Evolutionary conservation across 1,139 yeast species (phyloP).

Genomic region (Diutina mesorugosa): DNA sequence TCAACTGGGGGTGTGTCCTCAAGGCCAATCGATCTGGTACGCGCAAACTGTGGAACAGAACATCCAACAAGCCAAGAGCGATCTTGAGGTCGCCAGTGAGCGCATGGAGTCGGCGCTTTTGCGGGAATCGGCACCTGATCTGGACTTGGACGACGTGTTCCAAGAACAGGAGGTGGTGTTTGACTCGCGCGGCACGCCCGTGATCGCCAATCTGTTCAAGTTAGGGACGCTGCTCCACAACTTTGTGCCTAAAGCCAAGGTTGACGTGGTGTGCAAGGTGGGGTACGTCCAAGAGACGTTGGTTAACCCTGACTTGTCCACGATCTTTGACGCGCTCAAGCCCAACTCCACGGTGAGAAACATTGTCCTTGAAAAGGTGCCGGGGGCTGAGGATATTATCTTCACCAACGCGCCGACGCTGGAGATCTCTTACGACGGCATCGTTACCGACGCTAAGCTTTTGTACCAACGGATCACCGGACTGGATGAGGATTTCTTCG

Average conservation of each 20-base stretch:
- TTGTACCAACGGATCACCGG: conserved; percentile 75
- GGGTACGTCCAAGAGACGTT: conserved; percentile 68
- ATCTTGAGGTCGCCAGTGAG: conserved; percentile 66
- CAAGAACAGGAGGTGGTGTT: conserved; percentile 44
- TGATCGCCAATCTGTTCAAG: conserved; percentile 62
- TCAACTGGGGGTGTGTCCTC: conserved; percentile 83
- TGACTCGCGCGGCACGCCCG: conserved; percentile 49
- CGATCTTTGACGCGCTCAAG: conserved; percentile 20
- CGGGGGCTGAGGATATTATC: conserved; percentile 34
- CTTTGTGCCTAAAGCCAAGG: conserved; percentile 70
- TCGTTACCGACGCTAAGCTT: conserved; percentile 67
- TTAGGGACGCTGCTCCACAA: conserved; percentile 75
- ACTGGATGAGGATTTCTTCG: conserved; percentile 88
- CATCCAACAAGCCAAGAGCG: conserved; percentile 51
- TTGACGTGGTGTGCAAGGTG: conserved; percentile 68
- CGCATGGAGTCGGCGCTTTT: conserved; percentile 71
- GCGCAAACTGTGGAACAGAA: conserved; percentile 68
- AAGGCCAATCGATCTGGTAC: conserved; percentile 87
- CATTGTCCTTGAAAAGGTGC: conserved; percentile 16
- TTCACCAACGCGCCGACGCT: conserved; percentile 65
- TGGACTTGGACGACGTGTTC: conserved; percentile 18
- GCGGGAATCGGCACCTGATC: conserved; percentile 49
- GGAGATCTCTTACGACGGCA: conserved; percentile 85
- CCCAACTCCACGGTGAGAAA: conserved; percentile 12
- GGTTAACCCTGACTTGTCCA: conserved; percentile 27